Evolutionary conservation across 2,329 filamentous ascomycete species (phyloP), one percentile per base, ranked within the genome.

Genomic region (Cladophialophora exuberans): DNA sequence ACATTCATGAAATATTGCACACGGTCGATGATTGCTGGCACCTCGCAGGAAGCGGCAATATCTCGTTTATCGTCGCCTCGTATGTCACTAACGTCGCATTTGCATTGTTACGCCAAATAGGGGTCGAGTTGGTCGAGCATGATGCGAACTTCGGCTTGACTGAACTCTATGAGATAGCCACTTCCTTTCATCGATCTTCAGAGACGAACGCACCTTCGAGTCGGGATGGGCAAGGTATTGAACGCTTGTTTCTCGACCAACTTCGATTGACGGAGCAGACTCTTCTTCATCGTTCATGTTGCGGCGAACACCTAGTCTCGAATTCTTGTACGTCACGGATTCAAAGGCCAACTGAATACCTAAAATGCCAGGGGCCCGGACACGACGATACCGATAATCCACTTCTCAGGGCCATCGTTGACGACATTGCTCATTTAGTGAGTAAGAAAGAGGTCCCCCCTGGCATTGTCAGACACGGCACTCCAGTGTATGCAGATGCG

Each of bases 41-140:
- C 13, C 55, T 62, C 41, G 64, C 60, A 22, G 64, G 60, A 15
- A 53, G 53, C 36, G 61, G 61, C 20, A 35, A 61, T 3, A 51
- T 59, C n/a, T 54, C 51, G 3, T 41, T 63, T 18, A 30, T 58
- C 7, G 53, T 62, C n/a, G 64, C 64, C 13, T 54, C 64, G 9
- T 53, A 60, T 26, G 46, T 65, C 22, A 64, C 63, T 6, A 61
- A 64, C 41, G 60, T 61, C n/a, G 58, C 57, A 11, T 63, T 61
- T 39, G 56, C 64, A 1, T 41, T 28, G 13, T 54, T 65, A 15
- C 58, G 61, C 45, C 53, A 53, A n/a, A 41, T 62, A 23, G 61
- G 64, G 42, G 20, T 39, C 9, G 54, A 54, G 15, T 41, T 62
- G 35, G 46, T 63, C 7, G 49, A 56, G 31, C 47, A 64, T 13